Base-by-base conservation (phyloP, 2,329 filamentous ascomycete species). In the Westerdykella sp. region DNA sequence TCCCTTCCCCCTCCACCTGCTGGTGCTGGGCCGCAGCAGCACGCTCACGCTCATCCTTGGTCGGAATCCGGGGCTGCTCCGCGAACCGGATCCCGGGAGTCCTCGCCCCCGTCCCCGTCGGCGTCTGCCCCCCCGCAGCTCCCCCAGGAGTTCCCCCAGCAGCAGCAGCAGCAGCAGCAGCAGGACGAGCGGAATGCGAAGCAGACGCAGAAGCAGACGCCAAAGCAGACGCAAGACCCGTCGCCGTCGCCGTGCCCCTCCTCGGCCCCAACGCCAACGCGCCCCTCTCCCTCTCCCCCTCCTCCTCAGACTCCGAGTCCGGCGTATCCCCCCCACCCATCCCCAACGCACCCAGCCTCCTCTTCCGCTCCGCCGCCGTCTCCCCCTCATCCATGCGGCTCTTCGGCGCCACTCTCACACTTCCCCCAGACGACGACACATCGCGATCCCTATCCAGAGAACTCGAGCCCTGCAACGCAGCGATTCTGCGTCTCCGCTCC, bases 341-440 rank as follows among this genome's bases (percentile, higher is more conserved):
- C 9, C 85, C 85, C 1, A 91, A 69, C 1, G 86, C 87, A 1
- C 85, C 85, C 55, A 88, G 80, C 54, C 87, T 78, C 41, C 87
- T 74, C 34, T 84, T 76, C 44, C 83, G 74, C 65, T 91, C 87
- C 0, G 85, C 86, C 0, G 84, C 82, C 0, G 85, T 89, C 67
- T 90, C 86, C 28, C 69, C 73, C 28, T 71, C 72, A 1, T 75
- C 73, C 45, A 60, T 60, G 36, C 37, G 56, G 12, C 40, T 42
- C 34, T 53, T 52, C 13, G 51, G 57, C 13, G 34, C 47, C 12
- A 47, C 41, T 25, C 53, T 16, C 2, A 42, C n/a, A n/a, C n/a
- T 48, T 21, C 52, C 46, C 12, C 38, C 21, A 7, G 47, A 13
- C 7, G 47, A 13, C 7, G 32, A 35, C 32, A 14, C 32, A 2